These are phyloP conservation scores for Colletotrichum sp. DNA, from an alignment of 2,329 filamentous ascomycete genomes.

Conservation along the genomic window DNA sequence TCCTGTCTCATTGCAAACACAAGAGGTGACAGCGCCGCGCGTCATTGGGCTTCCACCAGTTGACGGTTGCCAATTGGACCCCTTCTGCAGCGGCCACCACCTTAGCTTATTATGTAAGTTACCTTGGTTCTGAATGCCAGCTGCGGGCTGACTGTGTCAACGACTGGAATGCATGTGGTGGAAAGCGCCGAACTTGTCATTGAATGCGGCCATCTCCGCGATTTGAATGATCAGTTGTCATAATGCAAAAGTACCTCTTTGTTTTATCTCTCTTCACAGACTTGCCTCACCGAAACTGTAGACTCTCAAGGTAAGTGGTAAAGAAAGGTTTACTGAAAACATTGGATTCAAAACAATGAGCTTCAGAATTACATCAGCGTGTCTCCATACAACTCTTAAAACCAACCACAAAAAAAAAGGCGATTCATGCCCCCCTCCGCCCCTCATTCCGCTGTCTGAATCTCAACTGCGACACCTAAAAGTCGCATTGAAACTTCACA, in stretches of 20 bases:
- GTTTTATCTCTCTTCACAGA: neutral
- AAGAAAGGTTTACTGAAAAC: neutral
- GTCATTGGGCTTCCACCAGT: neutral
- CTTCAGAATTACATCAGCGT: neutral
- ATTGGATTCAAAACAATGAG: neutral
- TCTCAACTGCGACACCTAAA: conserved; percentile 4
- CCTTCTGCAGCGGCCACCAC: neutral
- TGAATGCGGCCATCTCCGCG: neutral
- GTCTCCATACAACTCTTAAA: neutral
- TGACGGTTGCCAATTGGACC: neutral
- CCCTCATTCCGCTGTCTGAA: conserved; percentile 1
- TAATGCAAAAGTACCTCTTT: neutral
- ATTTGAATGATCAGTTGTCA: neutral
- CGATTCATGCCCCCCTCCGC: neutral
- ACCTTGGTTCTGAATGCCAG: neutral
- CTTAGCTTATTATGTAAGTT: neutral
- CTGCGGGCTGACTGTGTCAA: neutral
- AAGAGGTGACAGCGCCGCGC: neutral
- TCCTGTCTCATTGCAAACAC: neutral
- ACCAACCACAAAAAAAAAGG: neutral
- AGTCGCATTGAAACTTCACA: conserved; percentile 2
- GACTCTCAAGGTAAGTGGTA: neutral
- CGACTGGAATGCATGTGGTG: neutral
- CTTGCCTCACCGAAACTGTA: neutral
- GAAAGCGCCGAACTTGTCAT: neutral